Conservation (phyloP, 192 early-diverging fungal genomes). For the Coemansia asiatica region DNA sequence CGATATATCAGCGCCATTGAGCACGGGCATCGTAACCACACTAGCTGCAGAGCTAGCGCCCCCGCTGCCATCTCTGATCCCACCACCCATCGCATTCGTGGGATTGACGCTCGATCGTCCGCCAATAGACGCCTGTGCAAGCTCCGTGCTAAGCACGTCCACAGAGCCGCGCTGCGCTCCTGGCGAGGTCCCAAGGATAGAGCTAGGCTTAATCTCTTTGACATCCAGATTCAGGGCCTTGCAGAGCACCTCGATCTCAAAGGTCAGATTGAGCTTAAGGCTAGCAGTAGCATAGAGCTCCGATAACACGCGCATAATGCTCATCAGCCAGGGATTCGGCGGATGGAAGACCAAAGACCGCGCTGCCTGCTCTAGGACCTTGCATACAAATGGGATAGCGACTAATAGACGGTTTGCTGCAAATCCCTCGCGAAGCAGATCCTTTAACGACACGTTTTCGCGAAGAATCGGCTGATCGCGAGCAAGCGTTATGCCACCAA, state of each 20-base stretch:
- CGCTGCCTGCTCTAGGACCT: conserved; percentile 87
- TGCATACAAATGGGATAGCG: conserved; percentile 98
- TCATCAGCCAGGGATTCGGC: conserved; percentile 98
- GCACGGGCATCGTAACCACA: conserved; percentile 31
- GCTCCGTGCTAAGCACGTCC: conserved; percentile 23
- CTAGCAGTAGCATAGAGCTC: conserved; percentile 94
- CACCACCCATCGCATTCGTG: background rate
- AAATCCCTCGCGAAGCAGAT: conserved; percentile 89
- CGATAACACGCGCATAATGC: conserved; percentile 84
- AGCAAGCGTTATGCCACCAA: conserved; percentile 96
- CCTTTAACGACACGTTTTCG: conserved; percentile 94
- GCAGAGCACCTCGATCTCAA: conserved; percentile 98
- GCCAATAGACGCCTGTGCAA: conserved; percentile 32
- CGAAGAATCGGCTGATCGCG: conserved; percentile 93
- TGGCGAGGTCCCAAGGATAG: conserved; percentile 18
- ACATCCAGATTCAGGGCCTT: conserved; percentile 85
- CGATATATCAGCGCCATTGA: conserved; percentile 41
- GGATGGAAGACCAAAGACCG: conserved; percentile 87
- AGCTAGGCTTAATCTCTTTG: conserved; percentile 59
- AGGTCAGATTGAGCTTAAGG: conserved; percentile 93
- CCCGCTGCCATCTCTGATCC: background rate
- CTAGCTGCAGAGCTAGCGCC: background rate
- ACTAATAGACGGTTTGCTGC: conserved; percentile 84
- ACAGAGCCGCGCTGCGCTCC: conserved; percentile 17
- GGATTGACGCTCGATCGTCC: background rate